A percentile compares a stretch with the other conserved stretches of the same genome.
Evolutionary conservation across 1,284 basidiomycete genomes (phyloP).

Genomic region (Ganoderma boninense): DNA sequence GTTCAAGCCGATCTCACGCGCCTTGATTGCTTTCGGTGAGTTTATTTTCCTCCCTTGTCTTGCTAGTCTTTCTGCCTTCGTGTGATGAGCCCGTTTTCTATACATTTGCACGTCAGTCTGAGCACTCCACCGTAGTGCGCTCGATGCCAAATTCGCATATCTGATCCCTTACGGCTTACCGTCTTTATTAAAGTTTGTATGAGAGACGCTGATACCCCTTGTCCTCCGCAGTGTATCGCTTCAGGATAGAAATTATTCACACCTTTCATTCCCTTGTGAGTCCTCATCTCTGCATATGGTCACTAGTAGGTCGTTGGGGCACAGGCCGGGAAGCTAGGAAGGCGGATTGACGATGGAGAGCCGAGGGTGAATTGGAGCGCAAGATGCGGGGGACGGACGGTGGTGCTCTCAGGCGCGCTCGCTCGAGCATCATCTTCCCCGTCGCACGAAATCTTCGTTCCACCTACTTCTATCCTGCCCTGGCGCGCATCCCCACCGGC

Average conservation of each 20-base stretch:
- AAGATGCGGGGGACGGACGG: background rate
- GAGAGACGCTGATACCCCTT: constrained; percentile 21
- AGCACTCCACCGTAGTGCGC: constrained; percentile 40
- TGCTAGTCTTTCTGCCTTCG: background rate
- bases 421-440: constrained; percentile 9
- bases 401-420: background rate
- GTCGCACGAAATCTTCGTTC: constrained; percentile 18
- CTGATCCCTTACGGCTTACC: constrained; percentile 29
- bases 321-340: background rate
- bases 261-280: constrained; percentile 12
- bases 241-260: constrained; percentile 4
- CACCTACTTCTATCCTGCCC: constrained; percentile 9
- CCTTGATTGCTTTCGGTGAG: constrained; percentile 17
- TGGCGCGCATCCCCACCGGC: constrained; percentile 14
- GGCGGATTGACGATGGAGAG: background rate
- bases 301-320: background rate
- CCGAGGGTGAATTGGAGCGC: background rate
- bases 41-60: background rate
- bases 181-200: constrained; percentile 10
- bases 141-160: constrained; percentile 52
- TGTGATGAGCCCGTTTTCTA: constrained; percentile 28
- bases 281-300: background rate
- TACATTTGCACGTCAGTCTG: constrained; percentile 65
- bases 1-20: background rate
- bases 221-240: constrained; percentile 9